Evolutionary conservation across 148 eudicot species (phyloP), one percentile per base, ranked within the genome.

Genomic region (Rhododendron ovatum): DNA sequence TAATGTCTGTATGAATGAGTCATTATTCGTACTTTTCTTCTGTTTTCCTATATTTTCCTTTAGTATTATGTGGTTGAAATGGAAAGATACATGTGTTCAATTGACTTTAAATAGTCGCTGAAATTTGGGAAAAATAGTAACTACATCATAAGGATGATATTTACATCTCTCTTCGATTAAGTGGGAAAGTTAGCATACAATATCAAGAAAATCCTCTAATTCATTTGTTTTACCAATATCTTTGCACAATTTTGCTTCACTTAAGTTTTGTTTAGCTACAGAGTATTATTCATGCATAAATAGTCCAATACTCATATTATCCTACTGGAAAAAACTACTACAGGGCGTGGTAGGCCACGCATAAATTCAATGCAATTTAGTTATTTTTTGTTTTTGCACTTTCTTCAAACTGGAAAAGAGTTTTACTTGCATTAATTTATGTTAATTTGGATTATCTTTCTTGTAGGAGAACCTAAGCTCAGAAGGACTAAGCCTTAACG

Each of bases 401-500:
- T 24, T 9, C 13, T 41, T 77, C 12, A 43, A 77, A 77, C 45
- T 77, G n/a, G 45, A 43, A 59, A 3, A 24, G 12, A 85, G 24
- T 43, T 50, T 55, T 18, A n/a, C 73, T 78, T 24, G 39, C 55
- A 57, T 39, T 55, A 4, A 45, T 78, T 83, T n/a, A 10, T 28
- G 43, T 82, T 82, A 82, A 77, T 77, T 33, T 61, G 47, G 5
- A 47, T 51, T 17, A 45, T 50, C 69, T 75, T 67, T 18, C 51
- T 86, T 85, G 61, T 82, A 94, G 98, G 98, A 92, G 28, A 92
- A 88, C 84, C 69, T 92, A 39, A 90, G 91, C 88, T 85, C 93
- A 28, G 98, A 91, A 20, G 95, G 91, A 61, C 92, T 94, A 57
- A 88, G 91, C 71, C 91, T 92, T 24, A 93, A 89, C 84, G 92